Evolutionary conservation across 1,139 yeast species (phyloP).

Genomic region (Blastobotrys ciferrii): DNA sequence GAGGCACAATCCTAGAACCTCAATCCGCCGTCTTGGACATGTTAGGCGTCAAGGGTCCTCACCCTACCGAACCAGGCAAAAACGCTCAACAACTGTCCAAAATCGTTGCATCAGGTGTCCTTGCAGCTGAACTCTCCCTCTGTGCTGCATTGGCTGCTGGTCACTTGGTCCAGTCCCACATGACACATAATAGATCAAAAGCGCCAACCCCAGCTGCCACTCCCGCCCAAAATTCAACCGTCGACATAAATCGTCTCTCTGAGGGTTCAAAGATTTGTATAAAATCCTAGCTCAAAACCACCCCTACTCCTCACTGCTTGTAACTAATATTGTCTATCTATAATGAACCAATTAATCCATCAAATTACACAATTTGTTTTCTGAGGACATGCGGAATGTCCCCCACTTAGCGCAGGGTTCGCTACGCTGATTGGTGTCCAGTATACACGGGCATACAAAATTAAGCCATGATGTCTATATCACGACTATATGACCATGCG

Average conservation of each 20-base stretch:
- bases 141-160: slow-evolving; percentile 98
- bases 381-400: no score
- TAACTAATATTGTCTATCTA: background rate
- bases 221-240: slow-evolving; percentile 22
- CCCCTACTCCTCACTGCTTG: background rate
- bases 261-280: slow-evolving; percentile 76
- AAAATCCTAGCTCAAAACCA: slow-evolving; percentile 36
- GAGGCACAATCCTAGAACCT: slow-evolving; percentile 96
- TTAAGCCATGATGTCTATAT: no score
- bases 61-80: slow-evolving; percentile 88
- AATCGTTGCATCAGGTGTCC: slow-evolving; percentile 89
- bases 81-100: slow-evolving; percentile 95
- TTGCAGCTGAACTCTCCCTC: slow-evolving; percentile 93
- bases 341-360: background rate
- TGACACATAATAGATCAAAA: slow-evolving; percentile 86
- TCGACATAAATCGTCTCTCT: slow-evolving; percentile 54
- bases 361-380: slow-evolving; percentile 1
- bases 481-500: no score
- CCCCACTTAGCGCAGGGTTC: no score
- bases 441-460: no score
- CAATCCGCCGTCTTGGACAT: slow-evolving; percentile 95
- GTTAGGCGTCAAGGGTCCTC: slow-evolving; percentile 94
- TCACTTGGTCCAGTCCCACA: slow-evolving; percentile 95
- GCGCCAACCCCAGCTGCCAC: slow-evolving; percentile 42
- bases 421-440: no score